A percentile compares a stretch with the other conserved stretches of the same genome.
These are phyloP conservation scores for Daldinia eschscholtzii DNA, from an alignment of 2,329 filamentous ascomycete species.

Conservation along the genomic window DNA sequence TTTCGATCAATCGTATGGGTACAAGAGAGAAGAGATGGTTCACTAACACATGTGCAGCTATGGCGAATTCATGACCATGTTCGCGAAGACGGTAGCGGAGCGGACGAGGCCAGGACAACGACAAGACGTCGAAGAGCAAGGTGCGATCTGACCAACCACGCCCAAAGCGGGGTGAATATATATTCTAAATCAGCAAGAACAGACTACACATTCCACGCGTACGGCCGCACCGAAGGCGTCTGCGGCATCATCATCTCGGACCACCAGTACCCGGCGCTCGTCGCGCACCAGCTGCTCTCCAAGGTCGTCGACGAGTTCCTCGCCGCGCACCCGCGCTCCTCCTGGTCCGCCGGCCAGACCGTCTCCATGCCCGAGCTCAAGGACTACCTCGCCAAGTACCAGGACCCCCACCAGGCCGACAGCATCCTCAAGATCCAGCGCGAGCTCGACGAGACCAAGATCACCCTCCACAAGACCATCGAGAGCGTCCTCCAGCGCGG, in stretches of 20 bases:
- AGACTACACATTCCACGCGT: constrained; percentile 83
- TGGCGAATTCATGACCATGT: constrained; percentile 82
- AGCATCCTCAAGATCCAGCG: constrained; percentile 96
- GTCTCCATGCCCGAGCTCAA: constrained; percentile 79
- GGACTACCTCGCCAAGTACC: constrained; percentile 80
- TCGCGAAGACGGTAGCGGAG: constrained; percentile 89
- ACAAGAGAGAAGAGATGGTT: constrained; percentile 29
- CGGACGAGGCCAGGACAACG: constrained; percentile 83
- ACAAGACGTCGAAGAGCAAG: constrained; percentile 87
- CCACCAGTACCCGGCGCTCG: constrained; percentile 79
- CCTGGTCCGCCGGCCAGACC: constrained; percentile 70
- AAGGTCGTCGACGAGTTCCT: constrained; percentile 92
- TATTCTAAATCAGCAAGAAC: constrained; percentile 9
- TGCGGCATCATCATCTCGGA: constrained; percentile 83
- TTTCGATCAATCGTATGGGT: background rate
- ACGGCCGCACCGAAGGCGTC: constrained; percentile 79
- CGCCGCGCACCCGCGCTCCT: constrained; percentile 76
- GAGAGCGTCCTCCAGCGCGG: constrained; percentile 88
- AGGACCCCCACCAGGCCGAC: constrained; percentile 89
- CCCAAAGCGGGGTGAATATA: background rate
- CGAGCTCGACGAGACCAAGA: constrained; percentile 97
- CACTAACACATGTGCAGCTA: constrained; percentile 53
- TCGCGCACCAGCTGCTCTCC: constrained; percentile 87
- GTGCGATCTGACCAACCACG: constrained; percentile 55
- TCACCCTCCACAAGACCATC: constrained; percentile 96